A percentile compares a stretch with the other conserved stretches of the same genome.
phyloP scores from a whole-genome alignment of 345 rosid genomes.

The Eutrema yunnanense region DNA sequence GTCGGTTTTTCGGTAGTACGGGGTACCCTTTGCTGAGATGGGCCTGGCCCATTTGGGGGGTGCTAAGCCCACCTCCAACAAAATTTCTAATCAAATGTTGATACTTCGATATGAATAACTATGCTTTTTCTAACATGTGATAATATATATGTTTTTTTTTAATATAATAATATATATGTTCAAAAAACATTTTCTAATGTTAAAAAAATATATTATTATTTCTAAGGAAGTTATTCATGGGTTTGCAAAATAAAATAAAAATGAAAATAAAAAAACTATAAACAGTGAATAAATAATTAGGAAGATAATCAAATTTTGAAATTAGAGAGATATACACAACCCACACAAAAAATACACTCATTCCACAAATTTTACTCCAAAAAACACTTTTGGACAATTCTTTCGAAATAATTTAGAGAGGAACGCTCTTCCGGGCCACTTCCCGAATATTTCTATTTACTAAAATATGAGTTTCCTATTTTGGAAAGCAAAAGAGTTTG shows the following conservation, averaged over 20 bases:
- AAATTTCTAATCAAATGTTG: not conserved
- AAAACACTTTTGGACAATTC: not conserved
- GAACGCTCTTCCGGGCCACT: not conserved
- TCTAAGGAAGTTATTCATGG: not conserved
- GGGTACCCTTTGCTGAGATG: too few species aligned
- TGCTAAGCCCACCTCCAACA: too few species aligned
- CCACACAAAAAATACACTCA: not conserved
- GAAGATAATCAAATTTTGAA: not conserved
- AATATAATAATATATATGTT: not conserved
- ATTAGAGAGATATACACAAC: not conserved
- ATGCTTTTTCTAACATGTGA: not conserved
- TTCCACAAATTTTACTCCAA: not conserved
- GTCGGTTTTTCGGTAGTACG: too few species aligned
- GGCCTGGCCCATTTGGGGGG: too few species aligned
- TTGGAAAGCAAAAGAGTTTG: too few species aligned
- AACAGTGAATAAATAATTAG: not conserved
- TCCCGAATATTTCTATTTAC: too few species aligned
- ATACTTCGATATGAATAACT: not conserved
- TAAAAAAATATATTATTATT: too few species aligned
- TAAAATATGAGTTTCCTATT: too few species aligned
- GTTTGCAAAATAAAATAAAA: not conserved
- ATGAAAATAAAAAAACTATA: not conserved
- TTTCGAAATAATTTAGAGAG: not conserved
- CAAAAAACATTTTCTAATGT: not conserved
- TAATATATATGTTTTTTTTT: not conserved